phyloP scores from a whole-genome alignment of 2,329 filamentous ascomycete genomes.

The Septoria petroselini region DNA sequence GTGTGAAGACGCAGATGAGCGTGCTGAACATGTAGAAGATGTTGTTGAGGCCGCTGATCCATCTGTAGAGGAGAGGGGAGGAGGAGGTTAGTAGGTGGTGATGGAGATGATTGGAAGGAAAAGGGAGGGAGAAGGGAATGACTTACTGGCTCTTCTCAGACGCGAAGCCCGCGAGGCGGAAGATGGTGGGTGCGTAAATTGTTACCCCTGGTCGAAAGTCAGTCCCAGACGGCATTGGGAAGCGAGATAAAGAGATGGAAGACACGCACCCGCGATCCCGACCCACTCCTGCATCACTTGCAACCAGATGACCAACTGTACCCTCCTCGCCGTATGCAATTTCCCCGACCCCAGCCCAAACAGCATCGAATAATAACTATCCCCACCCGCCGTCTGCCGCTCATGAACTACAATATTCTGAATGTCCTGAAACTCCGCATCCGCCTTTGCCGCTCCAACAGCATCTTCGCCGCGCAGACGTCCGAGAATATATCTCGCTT shows the following conservation, averaged over 20 bases:
- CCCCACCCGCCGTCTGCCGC: conserved; percentile 34
- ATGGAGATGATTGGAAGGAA: too few relatives aligned
- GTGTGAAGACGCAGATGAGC: conserved; percentile 39
- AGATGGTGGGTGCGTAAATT: conserved; percentile 39
- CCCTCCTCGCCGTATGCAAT: conserved; percentile 38
- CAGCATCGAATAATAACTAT: conserved; percentile 37
- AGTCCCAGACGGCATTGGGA: conserved; percentile 18
- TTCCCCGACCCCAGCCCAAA: conserved; percentile 36
- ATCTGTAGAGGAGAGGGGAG: too few relatives aligned
- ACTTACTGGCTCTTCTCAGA: conserved; percentile 41
- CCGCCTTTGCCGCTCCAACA: conserved; percentile 46
- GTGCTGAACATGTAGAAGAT: conserved; percentile 38
- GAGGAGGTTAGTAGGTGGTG: too few relatives aligned
- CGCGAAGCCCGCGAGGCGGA: conserved; percentile 36
- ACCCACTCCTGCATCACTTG: conserved; percentile 43
- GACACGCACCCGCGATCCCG: conserved; percentile 16
- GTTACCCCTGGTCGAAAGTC: conserved; percentile 36
- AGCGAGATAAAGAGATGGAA: not conserved
- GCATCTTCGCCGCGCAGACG: conserved; percentile 57
- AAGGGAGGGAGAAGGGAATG: too few relatives aligned
- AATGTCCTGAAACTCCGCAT: conserved; percentile 68
- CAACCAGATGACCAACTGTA: conserved; percentile 42
- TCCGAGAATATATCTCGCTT: conserved; percentile 62
- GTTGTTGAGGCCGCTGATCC: conserved; percentile 44
- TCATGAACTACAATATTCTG: conserved; percentile 61